A percentile compares a stretch with the other conserved stretches of the same genome.
These are phyloP conservation scores for Uronychia binucleata DNA, from an alignment of 73 alveolate genomes.

Conservation along the genomic window DNA sequence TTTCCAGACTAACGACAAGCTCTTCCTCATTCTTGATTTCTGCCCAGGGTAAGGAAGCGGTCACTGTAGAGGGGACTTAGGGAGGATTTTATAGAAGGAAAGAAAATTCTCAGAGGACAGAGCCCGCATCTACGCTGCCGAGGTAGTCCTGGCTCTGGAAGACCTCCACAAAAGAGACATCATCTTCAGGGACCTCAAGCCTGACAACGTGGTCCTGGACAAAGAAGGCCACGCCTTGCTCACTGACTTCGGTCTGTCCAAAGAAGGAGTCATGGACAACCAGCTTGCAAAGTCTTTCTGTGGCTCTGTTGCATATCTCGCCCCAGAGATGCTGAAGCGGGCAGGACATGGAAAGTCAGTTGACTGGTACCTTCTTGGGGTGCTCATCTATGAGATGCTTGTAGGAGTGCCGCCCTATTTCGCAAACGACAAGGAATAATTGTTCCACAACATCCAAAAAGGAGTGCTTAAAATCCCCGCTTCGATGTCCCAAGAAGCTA, in stretches of 20 bases:
- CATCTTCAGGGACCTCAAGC: conserved; percentile 77
- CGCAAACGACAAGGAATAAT: conserved; percentile 80
- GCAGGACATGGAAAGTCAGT: conserved; percentile 98
- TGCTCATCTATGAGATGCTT: conserved; percentile 92
- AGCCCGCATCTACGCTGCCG: conserved; percentile 85
- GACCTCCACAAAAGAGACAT: conserved; percentile 84
- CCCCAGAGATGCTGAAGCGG: conserved; percentile 97
- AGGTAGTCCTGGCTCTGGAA: conserved; percentile 78
- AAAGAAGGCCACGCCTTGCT: conserved; percentile 85
- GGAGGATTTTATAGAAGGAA: conserved; percentile 45
- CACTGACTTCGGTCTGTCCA: conserved; percentile 95
- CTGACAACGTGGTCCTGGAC: conserved; percentile 83
- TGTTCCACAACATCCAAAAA: conserved; percentile 89
- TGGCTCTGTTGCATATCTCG: conserved; percentile 95
- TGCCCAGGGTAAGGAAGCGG: conserved; percentile 73
- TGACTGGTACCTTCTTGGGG: conserved; percentile 98
- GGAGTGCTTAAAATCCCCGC: conserved; percentile 90
- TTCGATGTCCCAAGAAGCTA: conserved; percentile 75
- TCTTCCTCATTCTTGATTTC: conserved; percentile 89
- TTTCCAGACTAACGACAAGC: conserved; percentile 83
- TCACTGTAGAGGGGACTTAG: conserved; percentile 69
- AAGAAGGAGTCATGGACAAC: conserved; percentile 93
- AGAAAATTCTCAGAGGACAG: conserved; percentile 64
- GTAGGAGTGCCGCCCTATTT: conserved; percentile 97
- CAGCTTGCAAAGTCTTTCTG: conserved; percentile 91